Percentiles rank a stretch among this genome's conserved stretches.
Conservation (phyloP, 192 early-diverging fungal genomes). For the Mortierella alpina region DNA sequence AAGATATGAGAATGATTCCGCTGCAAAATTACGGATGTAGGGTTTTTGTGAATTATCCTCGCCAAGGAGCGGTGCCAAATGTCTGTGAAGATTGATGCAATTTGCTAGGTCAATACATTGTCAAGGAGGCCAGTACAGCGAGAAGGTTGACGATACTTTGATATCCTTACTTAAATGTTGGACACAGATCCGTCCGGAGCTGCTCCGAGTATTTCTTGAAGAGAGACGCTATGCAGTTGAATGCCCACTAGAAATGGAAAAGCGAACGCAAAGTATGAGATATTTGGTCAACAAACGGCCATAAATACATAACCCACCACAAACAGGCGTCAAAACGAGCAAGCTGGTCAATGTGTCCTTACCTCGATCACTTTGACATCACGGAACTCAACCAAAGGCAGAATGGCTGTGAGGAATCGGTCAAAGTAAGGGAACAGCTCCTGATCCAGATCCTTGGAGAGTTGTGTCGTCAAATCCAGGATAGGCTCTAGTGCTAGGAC, state of each 20-base stretch:
- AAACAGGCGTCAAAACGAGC: background rate
- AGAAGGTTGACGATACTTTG: background rate
- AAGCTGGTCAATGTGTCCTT: slow-evolving; percentile 3
- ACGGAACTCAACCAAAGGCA: slow-evolving; percentile 72
- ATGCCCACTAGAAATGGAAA: slow-evolving; percentile 66
- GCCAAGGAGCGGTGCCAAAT: slow-evolving; percentile 80
- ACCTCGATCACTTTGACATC: slow-evolving; percentile 85
- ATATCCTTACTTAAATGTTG: slow-evolving; percentile 74
- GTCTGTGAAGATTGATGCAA: slow-evolving; percentile 41
- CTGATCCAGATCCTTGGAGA: slow-evolving; percentile 92
- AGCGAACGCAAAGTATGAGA: background rate
- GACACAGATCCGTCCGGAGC: slow-evolving; percentile 74
- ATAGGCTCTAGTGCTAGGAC: slow-evolving; percentile 82
- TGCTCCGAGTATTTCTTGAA: slow-evolving; percentile 89
- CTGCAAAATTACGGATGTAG: slow-evolving; percentile 88
- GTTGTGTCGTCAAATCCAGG: slow-evolving; percentile 81
- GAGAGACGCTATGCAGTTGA: slow-evolving; percentile 89
- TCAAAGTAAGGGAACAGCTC: slow-evolving; percentile 87
- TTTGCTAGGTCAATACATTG: background rate
- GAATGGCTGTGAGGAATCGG: slow-evolving; percentile 70
- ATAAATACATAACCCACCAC: background rate
- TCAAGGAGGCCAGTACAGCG: background rate
- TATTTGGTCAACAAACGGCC: background rate
- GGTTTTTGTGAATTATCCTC: slow-evolving; percentile 72
- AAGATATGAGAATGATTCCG: slow-evolving; percentile 92